Percentiles rank a stretch among this genome's conserved stretches.
phyloP scores from a whole-genome alignment of 441 rosid genomes.

The Erodium trifolium region DNA sequence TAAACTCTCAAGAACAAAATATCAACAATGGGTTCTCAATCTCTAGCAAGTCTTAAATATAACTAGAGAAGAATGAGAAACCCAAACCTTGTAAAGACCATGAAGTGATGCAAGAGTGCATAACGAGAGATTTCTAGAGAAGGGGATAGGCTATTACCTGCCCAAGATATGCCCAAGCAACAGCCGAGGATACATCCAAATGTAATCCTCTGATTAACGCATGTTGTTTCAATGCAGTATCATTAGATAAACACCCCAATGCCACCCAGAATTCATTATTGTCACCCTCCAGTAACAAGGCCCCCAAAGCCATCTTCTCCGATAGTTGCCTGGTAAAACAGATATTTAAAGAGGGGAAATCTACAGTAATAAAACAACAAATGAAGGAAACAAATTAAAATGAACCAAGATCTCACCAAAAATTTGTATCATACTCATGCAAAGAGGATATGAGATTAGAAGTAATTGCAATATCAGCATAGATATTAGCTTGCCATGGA shows the following conservation, averaged over 20 bases:
- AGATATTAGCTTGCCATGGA: constrained; percentile 88
- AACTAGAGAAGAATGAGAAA: neutral
- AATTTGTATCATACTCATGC: constrained; percentile 25
- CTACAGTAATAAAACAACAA: constrained; percentile 16
- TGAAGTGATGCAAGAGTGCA: neutral
- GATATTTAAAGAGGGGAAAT: constrained; percentile 20
- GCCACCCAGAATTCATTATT: constrained; percentile 81
- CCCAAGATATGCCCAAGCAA: constrained; percentile 91
- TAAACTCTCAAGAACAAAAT: neutral
- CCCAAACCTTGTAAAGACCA: neutral
- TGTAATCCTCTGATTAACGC: constrained; percentile 84
- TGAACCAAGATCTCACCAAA: constrained; percentile 47
- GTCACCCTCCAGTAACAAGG: constrained; percentile 71
- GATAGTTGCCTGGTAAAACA: constrained; percentile 67
- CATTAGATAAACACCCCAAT: constrained; percentile 66
- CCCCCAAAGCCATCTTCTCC: constrained; percentile 90
- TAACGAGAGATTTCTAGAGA: constrained; percentile 9
- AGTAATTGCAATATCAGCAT: constrained; percentile 62
- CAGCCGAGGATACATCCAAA: constrained; percentile 70
- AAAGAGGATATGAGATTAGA: constrained; percentile 59
- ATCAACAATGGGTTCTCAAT: neutral
- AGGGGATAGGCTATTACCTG: constrained; percentile 43
- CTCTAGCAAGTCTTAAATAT: constrained; percentile 6
- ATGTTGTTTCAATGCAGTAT: constrained; percentile 70
- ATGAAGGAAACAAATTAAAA: constrained; percentile 17